Base-by-base conservation (phyloP, 306 rosid genomes). In the Castanospermum australe region DNA sequence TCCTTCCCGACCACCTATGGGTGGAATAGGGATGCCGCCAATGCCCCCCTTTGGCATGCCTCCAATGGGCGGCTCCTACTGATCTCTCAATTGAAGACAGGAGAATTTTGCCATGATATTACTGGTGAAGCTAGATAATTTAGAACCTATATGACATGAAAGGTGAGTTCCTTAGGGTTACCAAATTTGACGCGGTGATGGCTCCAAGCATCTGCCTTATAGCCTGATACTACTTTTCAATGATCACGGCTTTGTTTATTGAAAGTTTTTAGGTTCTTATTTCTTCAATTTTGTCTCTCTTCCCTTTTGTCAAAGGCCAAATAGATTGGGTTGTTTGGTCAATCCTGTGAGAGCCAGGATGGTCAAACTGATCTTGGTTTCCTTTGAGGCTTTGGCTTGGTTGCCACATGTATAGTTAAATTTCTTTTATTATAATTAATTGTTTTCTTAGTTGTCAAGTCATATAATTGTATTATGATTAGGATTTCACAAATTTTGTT, bases 31-130 rank as follows among this genome's bases (percentile, higher is more conserved):
- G 47, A 91, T 92, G 92, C 97, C 97, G 0, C 92, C 97, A 4
- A 83, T 92, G 94, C 97, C 97, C n/a, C 92, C 92, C 44, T 92
- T 79, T 42, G 97, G 97, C 80, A 88, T 92, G 97, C 97, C 94
- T 59, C 87, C 91, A 4, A 90, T 88, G 97, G 90, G 94, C 8
- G 91, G 92, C 21, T 45, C 71, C 30, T 83, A 83, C 60, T 83
- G 68, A 83, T 72, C 81, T 28, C 62, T 35, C 2, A 14, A 24
- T 42, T 15, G 20, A 4, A 10, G 64, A 25, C 62, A 7, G 4
- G 54, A 22, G 4, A 81, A 11, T 67, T 77, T 77, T 28, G 30
- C 28, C 61, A 42, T 39, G 14, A 8, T 57, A 15, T 47, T 8
- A 1, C 30, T 60, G 21, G 36, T 47, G 82, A 68, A 76, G 78